phyloP scores from a whole-genome alignment of 371 early-diverging fungal species.

The Dichotomocladium elegans region DNA sequence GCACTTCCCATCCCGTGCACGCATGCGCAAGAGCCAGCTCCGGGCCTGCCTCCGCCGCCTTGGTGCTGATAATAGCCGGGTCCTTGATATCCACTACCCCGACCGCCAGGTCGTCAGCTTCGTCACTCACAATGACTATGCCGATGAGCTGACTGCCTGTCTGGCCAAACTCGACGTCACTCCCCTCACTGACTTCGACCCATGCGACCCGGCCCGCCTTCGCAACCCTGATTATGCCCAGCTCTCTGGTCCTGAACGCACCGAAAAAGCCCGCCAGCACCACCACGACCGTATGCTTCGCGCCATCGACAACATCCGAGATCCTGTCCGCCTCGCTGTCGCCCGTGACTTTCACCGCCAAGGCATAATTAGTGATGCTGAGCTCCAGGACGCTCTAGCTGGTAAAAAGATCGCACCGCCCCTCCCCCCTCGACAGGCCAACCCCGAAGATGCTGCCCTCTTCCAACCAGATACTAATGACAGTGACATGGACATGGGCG shows the following conservation, averaged over 20 bases:
- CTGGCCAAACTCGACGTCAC: background rate
- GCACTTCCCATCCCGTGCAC: background rate
- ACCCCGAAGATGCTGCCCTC: background rate
- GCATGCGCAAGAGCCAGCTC: background rate
- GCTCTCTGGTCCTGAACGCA: background rate
- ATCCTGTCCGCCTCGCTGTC: background rate
- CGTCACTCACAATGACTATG: conserved; percentile 6
- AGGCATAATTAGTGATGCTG: background rate
- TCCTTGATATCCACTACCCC: conserved; percentile 8
- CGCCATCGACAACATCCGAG: background rate
- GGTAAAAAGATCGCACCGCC: background rate
- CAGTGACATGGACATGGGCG: background rate
- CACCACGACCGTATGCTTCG: background rate
- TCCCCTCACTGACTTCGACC: background rate
- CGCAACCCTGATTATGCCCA: conserved; percentile 6
- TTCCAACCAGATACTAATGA: conserved; percentile 1
- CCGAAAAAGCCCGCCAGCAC: background rate
- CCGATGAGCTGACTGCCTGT: background rate
- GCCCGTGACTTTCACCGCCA: background rate
- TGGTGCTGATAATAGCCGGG: background rate
- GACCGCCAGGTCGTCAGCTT: conserved; percentile 1
- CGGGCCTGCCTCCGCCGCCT: background rate
- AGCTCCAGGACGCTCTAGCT: background rate
- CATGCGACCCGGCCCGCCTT: conserved; percentile 2
- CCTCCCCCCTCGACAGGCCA: background rate